Percentiles rank a stretch among this genome's conserved stretches.
phyloP scores from a whole-genome alignment of 1,284 basidiomycete species.

The Meripilus lineatus region DNA sequence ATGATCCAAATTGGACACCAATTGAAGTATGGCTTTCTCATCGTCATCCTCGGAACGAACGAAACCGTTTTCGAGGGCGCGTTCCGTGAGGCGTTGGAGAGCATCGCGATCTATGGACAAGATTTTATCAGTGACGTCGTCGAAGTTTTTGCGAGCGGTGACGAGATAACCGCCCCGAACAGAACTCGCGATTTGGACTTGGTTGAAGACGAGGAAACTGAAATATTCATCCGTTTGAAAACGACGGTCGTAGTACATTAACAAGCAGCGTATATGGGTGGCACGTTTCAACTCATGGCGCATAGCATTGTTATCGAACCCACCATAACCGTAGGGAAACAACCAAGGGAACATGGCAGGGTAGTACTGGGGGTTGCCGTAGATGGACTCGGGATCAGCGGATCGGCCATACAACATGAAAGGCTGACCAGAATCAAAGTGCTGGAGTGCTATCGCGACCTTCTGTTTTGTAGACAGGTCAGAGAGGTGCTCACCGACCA shows the following conservation, averaged over 20 bases:
- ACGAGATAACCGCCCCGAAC: constrained; percentile 9
- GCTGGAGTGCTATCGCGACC: not conserved
- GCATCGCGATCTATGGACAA: not conserved
- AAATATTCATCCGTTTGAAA: constrained; percentile 11
- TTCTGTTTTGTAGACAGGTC: not conserved
- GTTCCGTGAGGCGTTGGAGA: not conserved
- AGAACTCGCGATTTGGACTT: constrained; percentile 9
- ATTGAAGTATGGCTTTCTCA: constrained; percentile 1
- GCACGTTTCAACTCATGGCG: not conserved
- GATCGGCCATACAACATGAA: not conserved
- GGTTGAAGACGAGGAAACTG: constrained; percentile 10
- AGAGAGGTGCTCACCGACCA: not conserved
- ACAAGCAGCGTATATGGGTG: constrained; percentile 5
- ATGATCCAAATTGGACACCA: constrained; percentile 4
- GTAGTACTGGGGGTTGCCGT: constrained; percentile 13
- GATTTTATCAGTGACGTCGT: not conserved
- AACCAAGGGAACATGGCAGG: constrained; percentile 18
- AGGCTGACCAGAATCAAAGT: not conserved
- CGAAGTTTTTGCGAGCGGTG: not conserved
- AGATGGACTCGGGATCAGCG: not conserved
- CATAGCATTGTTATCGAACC: constrained; percentile 8
- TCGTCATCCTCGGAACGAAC: not conserved
- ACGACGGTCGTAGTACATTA: constrained; percentile 13
- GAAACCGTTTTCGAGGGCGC: not conserved
- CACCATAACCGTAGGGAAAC: constrained; percentile 16